Evolutionary conservation across 306 rosid species (phyloP), one percentile per base, ranked within the genome.

Genomic region (Quercus ilex): DNA sequence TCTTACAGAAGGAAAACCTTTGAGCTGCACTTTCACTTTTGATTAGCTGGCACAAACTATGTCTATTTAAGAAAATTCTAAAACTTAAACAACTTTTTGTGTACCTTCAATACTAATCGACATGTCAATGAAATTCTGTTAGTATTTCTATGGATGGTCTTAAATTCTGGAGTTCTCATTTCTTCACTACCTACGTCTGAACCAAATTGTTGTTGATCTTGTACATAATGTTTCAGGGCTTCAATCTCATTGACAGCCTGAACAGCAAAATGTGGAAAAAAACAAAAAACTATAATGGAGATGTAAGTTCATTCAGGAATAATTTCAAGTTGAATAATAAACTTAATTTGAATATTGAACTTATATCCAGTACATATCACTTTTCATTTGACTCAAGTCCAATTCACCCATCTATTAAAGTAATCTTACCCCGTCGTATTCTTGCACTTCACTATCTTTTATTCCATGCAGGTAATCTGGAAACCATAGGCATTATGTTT

Each of bases 401-500:
- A 43, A 71, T 17, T 1, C 20, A 25, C 38, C 41, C 55, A 26
- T 71, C 41, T 71, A 56, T 12, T 53, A 26, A 15, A 8, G 3
- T 71, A 30, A 38, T 52, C 84, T 78, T 88, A 94, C 98, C 93
- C 92, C 87, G 30, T 88, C 78, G 63, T 83, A 88, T 77, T 82
- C 58, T 46, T 92, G 98, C 6, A 85, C 75, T 0, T 75, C 80
- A 26, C 78, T 75, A 84, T 89, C 94, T 64, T 80, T 73, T 78
- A 94, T 91, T 43, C 97, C 97, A 78, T 94, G 97, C 87, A 94
- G 82, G 91, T 89, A 94, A 87, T 91, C 97, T 94, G 93, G 17
- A 81, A 49, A 77, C n/a, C 64, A 64, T 26, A 58, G 52, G 52
- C 14, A 55, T 7, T 64, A 70, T 65, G 55, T 80, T 59, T 64